Conservation (phyloP, 2,329 filamentous ascomycete genomes). For the Fusarium siculi region DNA sequence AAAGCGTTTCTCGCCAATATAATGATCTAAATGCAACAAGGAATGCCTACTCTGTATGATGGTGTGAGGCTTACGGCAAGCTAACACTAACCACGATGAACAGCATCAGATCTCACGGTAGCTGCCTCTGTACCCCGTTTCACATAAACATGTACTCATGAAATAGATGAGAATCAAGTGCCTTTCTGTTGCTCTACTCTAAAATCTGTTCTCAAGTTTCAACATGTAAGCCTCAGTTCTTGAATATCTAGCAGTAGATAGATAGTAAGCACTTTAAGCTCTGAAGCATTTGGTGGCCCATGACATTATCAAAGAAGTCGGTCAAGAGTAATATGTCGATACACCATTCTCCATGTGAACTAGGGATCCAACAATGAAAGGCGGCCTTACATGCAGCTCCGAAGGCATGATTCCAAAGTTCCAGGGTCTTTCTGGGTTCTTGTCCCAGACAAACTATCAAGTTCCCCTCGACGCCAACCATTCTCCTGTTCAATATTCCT, state of each 20-base stretch:
- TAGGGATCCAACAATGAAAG: conserved; percentile 23
- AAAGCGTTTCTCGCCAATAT: not conserved
- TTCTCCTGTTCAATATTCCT: conserved; percentile 25
- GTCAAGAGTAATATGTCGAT: not conserved
- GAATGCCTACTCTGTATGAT: not conserved
- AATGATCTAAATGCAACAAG: not conserved
- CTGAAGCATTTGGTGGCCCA: conserved; percentile 22
- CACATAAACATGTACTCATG: not conserved
- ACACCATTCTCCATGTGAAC: conserved; percentile 17
- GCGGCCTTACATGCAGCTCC: conserved; percentile 30
- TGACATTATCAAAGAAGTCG: conserved; percentile 17
- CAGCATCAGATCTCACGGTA: not conserved
- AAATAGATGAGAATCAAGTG: fast-evolving
- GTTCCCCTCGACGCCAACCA: conserved; percentile 45
- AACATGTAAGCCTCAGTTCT: conserved; percentile 7
- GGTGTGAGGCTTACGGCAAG: not conserved
- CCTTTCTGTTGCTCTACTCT: not conserved
- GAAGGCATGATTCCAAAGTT: conserved; percentile 32
- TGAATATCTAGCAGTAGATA: conserved; percentile 1
- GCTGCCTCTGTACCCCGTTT: not conserved
- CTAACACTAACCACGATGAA: not conserved
- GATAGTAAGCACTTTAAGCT: conserved; percentile 10
- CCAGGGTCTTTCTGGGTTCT: conserved; percentile 48
- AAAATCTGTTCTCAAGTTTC: not conserved
- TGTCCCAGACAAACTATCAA: conserved; percentile 47